Conservation (phyloP, 768 basidiomycete genomes). For the Suillus spraguei region DNA sequence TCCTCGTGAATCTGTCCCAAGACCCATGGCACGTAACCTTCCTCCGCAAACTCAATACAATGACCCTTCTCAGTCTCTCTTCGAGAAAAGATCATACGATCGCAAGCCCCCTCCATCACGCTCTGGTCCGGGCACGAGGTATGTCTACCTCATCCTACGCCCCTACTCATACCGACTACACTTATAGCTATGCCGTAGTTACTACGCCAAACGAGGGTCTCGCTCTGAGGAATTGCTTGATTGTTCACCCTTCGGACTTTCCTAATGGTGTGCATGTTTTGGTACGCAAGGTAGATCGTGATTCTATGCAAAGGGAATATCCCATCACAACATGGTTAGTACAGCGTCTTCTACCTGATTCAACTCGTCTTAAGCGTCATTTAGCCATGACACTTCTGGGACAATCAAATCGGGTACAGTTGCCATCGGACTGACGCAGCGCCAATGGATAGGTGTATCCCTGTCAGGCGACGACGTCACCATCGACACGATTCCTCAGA, state of each 20-base stretch:
- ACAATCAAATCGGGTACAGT: constrained; percentile 69
- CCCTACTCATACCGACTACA: neutral
- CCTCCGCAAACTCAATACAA: constrained; percentile 53
- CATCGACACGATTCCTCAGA: constrained; percentile 61
- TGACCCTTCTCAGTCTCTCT: constrained; percentile 49
- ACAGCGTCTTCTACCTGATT: neutral
- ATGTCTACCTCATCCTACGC: constrained; percentile 4
- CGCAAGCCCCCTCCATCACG: constrained; percentile 42
- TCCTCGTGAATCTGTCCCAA: constrained; percentile 40
- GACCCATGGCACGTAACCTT: constrained; percentile 37
- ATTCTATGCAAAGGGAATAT: constrained; percentile 33
- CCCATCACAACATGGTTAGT: constrained; percentile 74
- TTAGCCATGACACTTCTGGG: constrained; percentile 78
- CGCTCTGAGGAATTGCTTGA: constrained; percentile 79
- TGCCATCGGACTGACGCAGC: constrained; percentile 76
- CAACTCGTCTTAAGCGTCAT: constrained; percentile 29
- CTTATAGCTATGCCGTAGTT: constrained; percentile 55
- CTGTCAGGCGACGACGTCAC: constrained; percentile 74
- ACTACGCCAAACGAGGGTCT: constrained; percentile 64
- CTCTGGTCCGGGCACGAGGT: constrained; percentile 27
- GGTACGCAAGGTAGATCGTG: constrained; percentile 53
- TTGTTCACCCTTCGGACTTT: constrained; percentile 82
- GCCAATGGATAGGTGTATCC: constrained; percentile 91
- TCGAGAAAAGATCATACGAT: constrained; percentile 51
- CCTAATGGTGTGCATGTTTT: constrained; percentile 70